Evolutionary conservation across 176 grass and related monocot species (phyloP).

Genomic region (Oryza nivara): DNA sequence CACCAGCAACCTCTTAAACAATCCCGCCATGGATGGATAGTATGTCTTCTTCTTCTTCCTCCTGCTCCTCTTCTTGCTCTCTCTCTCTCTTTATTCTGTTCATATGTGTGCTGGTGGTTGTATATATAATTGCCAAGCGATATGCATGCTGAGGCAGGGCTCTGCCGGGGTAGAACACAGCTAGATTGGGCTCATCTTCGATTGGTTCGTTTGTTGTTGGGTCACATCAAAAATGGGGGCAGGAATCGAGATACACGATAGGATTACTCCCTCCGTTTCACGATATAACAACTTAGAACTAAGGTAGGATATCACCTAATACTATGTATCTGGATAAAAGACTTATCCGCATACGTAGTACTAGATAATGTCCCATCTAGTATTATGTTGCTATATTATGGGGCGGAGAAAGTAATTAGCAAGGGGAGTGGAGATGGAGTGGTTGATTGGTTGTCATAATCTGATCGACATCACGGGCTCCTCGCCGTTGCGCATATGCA

Average conservation of each 20-base stretch:
- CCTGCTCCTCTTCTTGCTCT: background rate
- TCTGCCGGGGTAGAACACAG: background rate
- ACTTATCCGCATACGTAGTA: too few species aligned
- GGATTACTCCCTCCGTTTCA: background rate
- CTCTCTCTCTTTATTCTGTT: background rate
- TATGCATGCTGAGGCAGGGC: background rate
- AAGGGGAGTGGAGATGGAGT: background rate
- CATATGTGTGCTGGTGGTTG: background rate
- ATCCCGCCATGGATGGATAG: background rate
- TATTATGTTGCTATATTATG: too few species aligned
- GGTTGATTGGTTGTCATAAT: background rate
- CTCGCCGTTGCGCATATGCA: background rate
- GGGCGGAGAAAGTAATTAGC: background rate
- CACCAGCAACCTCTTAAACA: constrained; percentile 7
- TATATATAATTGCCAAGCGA: background rate
- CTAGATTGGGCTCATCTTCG: background rate
- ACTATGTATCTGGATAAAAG: too few species aligned
- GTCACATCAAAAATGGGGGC: background rate
- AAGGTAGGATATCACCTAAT: too few species aligned
- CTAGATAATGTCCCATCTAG: too few species aligned
- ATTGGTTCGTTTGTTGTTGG: background rate
- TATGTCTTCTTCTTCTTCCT: background rate
- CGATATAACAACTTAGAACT: too few species aligned
- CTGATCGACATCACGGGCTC: background rate
- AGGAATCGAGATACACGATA: background rate